Evolutionary conservation across 2,329 filamentous ascomycete species (phyloP), one percentile per base, ranked within the genome.

Genomic region (Colletotrichum tabaci): DNA sequence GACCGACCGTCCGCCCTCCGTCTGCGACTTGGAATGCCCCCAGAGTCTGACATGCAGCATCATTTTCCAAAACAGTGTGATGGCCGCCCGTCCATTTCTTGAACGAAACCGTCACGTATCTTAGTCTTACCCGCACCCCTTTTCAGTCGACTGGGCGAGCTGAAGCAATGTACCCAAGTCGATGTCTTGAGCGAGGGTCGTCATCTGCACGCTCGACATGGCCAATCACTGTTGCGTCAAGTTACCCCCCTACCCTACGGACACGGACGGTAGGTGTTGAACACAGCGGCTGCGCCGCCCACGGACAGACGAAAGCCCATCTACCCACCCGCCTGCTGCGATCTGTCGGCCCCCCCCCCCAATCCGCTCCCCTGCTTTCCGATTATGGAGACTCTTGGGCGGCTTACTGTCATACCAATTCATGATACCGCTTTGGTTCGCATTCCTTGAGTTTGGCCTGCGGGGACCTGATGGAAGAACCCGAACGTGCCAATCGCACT

Each of bases 31-130:
- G 58, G 56, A 56, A 38, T 47, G 35, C 30, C 9, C 10, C 69
- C 61, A 65, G 66, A 65, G 40, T 72, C 70, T 72, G 70, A 72
- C 70, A 72, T 62, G 67, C 66, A 71, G 61, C 67, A 56, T 61
- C 66, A 55, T 23, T 42, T 66, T 72, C 66, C 55, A 71, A 72
- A 72, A 66, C 52, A 53, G 65, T 66, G 35, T 52, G 26, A 49
- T 57, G 61, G 35, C 55, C 23, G 50, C 60, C 66, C 55, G 61
- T 50, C 46, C 61, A 61, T 50, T 49, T 72, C 60, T 69, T 61
- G 46, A 72, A 64, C 44, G 30, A 38, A 61, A 62, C 56, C 50
- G 35, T 71, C 49, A 13, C 50, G 61, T 8, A 38, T 10, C 8
- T 38, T 8, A 38, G 35, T 71, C 64, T 71, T 52, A 26, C 35